Base-by-base conservation (phyloP, 345 rosid species). In the Geranium brycei region DNA sequence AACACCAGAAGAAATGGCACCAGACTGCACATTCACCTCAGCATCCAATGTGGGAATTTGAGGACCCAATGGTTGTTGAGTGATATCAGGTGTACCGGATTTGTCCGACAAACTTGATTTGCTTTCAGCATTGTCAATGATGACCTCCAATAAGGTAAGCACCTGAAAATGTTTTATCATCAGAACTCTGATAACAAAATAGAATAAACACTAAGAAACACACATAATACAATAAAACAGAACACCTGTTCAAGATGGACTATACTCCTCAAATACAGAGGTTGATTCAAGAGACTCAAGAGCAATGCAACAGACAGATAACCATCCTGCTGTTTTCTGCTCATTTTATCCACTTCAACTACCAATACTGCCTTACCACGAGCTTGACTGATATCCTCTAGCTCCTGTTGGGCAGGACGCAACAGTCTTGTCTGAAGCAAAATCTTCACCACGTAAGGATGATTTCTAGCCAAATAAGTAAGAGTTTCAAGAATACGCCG, bases 231-330 rank as follows among this genome's bases (percentile, higher is more conserved):
- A 35, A 7, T 35, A 57, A 4, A 35, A 35, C 5, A 35, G 10
- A 35, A 7, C 65, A 89, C 98, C 98, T 87, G 98, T 75, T 92
- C 98, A 67, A 92, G 95, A 80, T 89, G 98, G 57, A 95, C 93
- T 64, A 92, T 72, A 64, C 98, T 92, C 82, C 98, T 87, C 77
- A 84, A 65, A 72, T 92, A 92, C 58, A 92, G 88, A 59, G 98
- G 93, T 72, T 89, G 95, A 71, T 82, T 87, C 79, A 92, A 76
- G 78, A 92, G 96, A 78, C 89, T 82, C 75, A 92, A 77, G 65
- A 92, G 98, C 78, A 89, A 69, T 28, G 82, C 85, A 60, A 92
- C 75, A 10, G 95, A 84, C 67, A 81, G 63, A 73, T 64, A 76
- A 69, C 76, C 93, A 4, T 76, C 78, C 70, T 74, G 73, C 51